phyloP scores from a whole-genome alignment of 257 asterid genomes.

The Ilex aquifolium region DNA sequence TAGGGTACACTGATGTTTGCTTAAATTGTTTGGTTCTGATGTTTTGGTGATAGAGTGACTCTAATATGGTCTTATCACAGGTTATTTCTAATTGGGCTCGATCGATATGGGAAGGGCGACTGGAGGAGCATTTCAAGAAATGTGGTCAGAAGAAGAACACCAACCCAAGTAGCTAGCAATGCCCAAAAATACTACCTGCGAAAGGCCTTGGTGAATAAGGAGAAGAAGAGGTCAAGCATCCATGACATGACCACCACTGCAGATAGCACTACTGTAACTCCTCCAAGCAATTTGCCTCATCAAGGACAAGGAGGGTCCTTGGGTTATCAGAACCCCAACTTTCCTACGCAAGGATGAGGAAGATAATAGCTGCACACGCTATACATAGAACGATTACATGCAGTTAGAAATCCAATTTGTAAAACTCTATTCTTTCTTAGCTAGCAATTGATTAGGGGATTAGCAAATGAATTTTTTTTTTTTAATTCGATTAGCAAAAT shows the following conservation, averaged over 20 bases:
- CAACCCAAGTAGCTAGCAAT: background rate
- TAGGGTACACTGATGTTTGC: too few species aligned
- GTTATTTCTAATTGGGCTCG: background rate
- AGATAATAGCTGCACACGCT: too few species aligned
- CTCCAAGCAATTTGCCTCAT: background rate
- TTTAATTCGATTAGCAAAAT: too few species aligned
- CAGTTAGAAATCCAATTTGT: background rate
- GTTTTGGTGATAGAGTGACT: too few species aligned
- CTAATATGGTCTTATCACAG: background rate
- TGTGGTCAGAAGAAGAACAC: background rate
- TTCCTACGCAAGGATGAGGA: background rate
- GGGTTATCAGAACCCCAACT: background rate
- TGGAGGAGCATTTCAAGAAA: background rate
- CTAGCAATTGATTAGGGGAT: too few species aligned
- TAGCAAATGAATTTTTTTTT: too few species aligned
- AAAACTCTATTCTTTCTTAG: background rate
- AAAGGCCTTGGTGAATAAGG: background rate
- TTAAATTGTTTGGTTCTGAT: too few species aligned
- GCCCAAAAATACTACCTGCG: conserved; percentile 1
- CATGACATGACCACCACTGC: conserved; percentile 4
- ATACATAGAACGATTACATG: too few species aligned
- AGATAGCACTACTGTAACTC: background rate
- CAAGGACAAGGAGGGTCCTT: background rate
- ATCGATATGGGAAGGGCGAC: background rate
- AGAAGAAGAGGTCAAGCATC: conserved; percentile 10